Base-by-base conservation (phyloP, 2,329 filamentous ascomycete species). In the Chrysoporthe deuterocubensis region DNA sequence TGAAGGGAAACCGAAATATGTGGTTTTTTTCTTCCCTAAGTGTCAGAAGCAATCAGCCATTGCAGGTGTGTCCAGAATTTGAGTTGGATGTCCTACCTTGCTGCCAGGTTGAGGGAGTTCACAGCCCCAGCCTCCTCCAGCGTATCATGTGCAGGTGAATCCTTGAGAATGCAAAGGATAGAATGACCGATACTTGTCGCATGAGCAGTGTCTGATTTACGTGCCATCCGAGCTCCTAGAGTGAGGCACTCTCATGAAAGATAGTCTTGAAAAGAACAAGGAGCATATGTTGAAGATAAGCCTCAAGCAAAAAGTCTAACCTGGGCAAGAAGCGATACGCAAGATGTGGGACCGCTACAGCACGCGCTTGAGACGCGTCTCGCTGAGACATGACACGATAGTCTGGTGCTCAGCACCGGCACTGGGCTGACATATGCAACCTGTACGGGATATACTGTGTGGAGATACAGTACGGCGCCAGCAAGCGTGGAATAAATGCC, bases 351-450 rank as follows among this genome's bases (percentile, higher is more conserved):
- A 57, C 54, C 40, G 16, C 40, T 34, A 54, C 40, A 21, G 44
- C n/a, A 32, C 43, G 42, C 59, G 42, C 43, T 32, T 13, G 16
- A 61, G 59, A 61, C 59, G 59, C 59, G 59, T 61, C 26, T 26
- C 32, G 14, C 21, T 26, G 14, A 61, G 43, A 34, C 40, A 61
- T 61, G 43, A 34, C n/a, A 61, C 34, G 59, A 61, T 61, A 14
- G 43, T 4, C 32, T 7, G 14, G 42, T 26, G 34, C n/a, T 46
- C 13, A 34, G 43, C 21, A 48, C 59, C 43, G 59, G 59, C 42
- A 48, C 59, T n/a, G 43, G n/a, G 59, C 59, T 61, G 59, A 44
- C 43, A 46, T 32, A 13, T 34, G 59, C 43, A 46, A 2, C n/a
- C 26, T 16, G 16, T n/a, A 9, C 40, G 21, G 5, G 16, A 32